Percentiles rank a stretch among this genome's conserved stretches.
These are phyloP conservation scores for Yamadazyma diospyri DNA, from an alignment of 1,139 yeast genomes.

Conservation along the genomic window DNA sequence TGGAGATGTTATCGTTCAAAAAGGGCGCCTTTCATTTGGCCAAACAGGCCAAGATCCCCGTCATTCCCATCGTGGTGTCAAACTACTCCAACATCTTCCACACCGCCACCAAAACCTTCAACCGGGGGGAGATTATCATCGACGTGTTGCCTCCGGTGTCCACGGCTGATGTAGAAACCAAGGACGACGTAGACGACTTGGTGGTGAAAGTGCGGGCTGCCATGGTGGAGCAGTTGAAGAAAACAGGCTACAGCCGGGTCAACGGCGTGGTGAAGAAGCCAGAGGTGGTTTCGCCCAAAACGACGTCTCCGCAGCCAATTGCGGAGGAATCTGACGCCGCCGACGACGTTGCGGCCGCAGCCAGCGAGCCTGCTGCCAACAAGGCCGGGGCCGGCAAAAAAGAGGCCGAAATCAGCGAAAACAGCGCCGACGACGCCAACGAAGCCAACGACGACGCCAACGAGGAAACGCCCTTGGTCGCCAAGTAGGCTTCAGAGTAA, in stretches of 20 bases:
- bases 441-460: no score
- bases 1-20: constrained; percentile 80
- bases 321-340: constrained; percentile 6
- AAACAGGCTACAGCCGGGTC: constrained; percentile 32
- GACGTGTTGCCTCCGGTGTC: constrained; percentile 67
- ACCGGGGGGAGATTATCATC: constrained; percentile 57
- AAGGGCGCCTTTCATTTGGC: constrained; percentile 99
- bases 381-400: constrained; percentile 18
- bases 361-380: constrained; percentile 9
- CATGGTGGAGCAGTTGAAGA: constrained; percentile 28
- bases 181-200: constrained; percentile 55
- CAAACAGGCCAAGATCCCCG: constrained; percentile 83
- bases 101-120: constrained; percentile 53
- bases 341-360: constrained; percentile 18
- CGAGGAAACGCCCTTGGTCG: no score
- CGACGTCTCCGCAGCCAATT: constrained; percentile 9
- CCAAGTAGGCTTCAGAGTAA: no score
- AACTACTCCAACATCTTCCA: constrained; percentile 77
- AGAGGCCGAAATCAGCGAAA: no score
- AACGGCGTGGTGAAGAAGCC: constrained; percentile 2
- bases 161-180: constrained; percentile 51
- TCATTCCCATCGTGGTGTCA: constrained; percentile 82
- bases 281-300: constrained; percentile 9
- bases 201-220: constrained; percentile 34
- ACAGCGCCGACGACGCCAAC: no score